Conservation (phyloP, 352 stramenopile genomes). For the Phytopythium boreale region DNA sequence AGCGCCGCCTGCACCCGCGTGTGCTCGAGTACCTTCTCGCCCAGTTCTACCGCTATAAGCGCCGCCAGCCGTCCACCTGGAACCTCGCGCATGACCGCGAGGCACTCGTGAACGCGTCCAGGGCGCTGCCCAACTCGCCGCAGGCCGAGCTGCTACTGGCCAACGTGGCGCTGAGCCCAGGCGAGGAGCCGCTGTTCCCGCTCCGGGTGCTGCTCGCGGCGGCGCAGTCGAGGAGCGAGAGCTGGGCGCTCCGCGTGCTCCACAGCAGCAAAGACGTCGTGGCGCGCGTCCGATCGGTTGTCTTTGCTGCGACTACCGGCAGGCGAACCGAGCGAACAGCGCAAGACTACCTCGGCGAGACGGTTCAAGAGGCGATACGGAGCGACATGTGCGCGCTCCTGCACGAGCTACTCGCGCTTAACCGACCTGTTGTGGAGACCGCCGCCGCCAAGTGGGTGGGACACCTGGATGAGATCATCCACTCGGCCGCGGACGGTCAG, state of each 20-base stretch:
- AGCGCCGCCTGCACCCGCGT: background rate
- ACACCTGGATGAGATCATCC: background rate
- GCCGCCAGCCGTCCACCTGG: background rate
- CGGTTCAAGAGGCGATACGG: background rate
- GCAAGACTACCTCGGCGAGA: background rate
- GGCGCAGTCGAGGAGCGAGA: constrained; percentile 1
- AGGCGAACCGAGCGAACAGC: background rate
- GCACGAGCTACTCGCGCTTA: background rate
- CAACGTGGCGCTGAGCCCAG: background rate
- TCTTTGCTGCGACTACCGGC: background rate
- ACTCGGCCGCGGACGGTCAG: background rate
- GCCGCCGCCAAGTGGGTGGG: background rate
- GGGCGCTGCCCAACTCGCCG: background rate
- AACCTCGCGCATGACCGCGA: background rate
- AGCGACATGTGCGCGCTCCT: background rate
- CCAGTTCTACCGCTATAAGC: background rate
- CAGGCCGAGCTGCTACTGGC: background rate
- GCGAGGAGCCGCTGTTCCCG: background rate
- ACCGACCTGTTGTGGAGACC: background rate
- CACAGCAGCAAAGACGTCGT: background rate
- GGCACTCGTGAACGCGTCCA: background rate
- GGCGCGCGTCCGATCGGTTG: background rate
- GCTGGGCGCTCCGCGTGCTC: background rate
- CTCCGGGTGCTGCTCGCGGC: background rate
- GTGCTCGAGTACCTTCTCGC: background rate